Evolutionary conservation across 2,329 filamentous ascomycete species (phyloP).

Genomic region (Cadophora gregata): DNA sequence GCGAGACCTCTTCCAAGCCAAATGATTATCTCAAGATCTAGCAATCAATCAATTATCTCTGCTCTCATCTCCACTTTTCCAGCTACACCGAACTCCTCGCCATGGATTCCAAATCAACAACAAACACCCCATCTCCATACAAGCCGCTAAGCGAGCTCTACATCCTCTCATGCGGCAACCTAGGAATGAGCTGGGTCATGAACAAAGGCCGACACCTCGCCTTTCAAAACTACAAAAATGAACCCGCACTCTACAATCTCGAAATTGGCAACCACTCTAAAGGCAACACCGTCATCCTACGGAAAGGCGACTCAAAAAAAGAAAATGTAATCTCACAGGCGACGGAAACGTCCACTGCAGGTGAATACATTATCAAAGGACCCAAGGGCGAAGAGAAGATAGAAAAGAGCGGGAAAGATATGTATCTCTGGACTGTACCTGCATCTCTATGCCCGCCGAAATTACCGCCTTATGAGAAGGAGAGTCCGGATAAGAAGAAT

Average conservation of each 20-base stretch:
- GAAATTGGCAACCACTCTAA: neutral
- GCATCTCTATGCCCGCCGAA: conserved; percentile 1
- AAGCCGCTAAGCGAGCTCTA: conserved; percentile 10
- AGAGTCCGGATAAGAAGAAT: neutral
- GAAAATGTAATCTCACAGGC: neutral
- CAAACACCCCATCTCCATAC: neutral
- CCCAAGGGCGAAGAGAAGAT: neutral
- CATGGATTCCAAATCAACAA: neutral
- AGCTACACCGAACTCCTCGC: neutral
- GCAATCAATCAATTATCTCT: neutral
- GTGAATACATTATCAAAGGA: neutral
- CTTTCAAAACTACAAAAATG: conserved; percentile 14
- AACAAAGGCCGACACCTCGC: conserved; percentile 1
- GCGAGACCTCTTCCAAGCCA: neutral
- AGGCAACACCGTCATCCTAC: neutral
- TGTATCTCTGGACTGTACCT: neutral
- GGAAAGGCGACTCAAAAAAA: neutral
- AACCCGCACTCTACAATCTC: conserved; percentile 6
- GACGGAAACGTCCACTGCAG: neutral
- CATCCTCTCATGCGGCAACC: conserved; percentile 6
- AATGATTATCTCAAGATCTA: neutral
- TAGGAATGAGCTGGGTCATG: neutral
- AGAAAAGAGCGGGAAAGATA: neutral
- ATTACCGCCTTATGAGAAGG: neutral
- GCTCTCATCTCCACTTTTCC: neutral